Base-by-base conservation (phyloP, 2,329 filamentous ascomycete species). In the Exophiala sp. region DNA sequence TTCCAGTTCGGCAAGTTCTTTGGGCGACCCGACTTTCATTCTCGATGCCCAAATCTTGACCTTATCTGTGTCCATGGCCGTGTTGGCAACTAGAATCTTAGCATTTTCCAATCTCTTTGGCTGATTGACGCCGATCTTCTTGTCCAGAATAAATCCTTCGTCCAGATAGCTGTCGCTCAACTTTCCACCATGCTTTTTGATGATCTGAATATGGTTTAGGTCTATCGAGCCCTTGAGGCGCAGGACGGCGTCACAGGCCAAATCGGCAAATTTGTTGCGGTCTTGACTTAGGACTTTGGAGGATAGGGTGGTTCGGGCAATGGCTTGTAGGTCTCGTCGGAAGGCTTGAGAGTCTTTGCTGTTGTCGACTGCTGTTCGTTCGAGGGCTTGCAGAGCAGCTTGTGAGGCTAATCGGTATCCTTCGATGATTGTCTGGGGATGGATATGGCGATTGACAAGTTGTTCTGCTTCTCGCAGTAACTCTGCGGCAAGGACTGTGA, bases 61-160 rank as follows among this genome's bases (percentile, higher is more conserved):
- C 81, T 99, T 99, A 77, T 99, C 94, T 34, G 94, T 99, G 74
- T 99, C 94, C 94, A 99, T 99, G 10, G 91, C 88, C 8, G 94
- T 99, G 77, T 99, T 99, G 61, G 94, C 94, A 18, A 99, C 89
- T 52, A 99, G 76, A 62, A 99, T 99, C 79, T 97, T 99, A 63
- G 92, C 94, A 72, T 99, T 97, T 73, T 97, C 92, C 67, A 99
- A 79, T 55, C 91, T 82, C 81, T 97, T 97, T 50, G 94, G 94
- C 74, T 99, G 94, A 78, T 97, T 97, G 54, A 97, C 92, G 63
- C 94, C 94, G 62, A 99, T 96, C 78, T 92, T 95, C 83, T 99
- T 99, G 78, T 99, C 94, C 50, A 99, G 79, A 68, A 99, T 97
- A 77, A 99, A 99, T 4, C 94, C 94, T 67, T 96, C 91, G 69